These are phyloP conservation scores for Leptographium galeiforme DNA, from an alignment of 2,329 filamentous ascomycete genomes.

Conservation along the genomic window DNA sequence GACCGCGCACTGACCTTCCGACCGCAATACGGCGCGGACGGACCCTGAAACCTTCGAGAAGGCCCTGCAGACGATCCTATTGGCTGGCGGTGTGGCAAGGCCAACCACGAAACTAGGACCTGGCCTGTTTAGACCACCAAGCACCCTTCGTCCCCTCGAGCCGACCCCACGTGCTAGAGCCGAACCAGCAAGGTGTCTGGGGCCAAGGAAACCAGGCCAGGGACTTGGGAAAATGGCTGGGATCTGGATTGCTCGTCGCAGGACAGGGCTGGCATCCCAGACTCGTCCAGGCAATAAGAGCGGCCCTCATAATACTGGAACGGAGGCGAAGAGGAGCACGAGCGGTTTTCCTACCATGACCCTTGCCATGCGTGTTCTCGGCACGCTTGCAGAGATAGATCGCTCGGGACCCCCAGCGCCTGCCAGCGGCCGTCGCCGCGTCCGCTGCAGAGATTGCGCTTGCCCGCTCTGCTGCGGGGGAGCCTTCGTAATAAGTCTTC, in stretches of 20 bases:
- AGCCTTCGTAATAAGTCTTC: background rate
- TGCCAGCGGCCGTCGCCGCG: background rate
- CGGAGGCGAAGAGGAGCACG: too few species aligned
- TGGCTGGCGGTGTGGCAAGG: background rate
- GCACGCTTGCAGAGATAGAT: background rate
- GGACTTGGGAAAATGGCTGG: background rate
- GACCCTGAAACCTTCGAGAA: conserved; percentile 4
- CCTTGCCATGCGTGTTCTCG: too few species aligned
- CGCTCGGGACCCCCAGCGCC: background rate
- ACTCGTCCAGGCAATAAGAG: background rate
- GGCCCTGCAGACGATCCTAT: background rate
- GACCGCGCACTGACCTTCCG: background rate
- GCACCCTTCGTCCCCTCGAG: background rate
- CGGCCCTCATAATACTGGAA: too few species aligned
- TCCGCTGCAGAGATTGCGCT: background rate
- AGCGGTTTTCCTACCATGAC: too few species aligned
- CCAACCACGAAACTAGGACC: background rate
- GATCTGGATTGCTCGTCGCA: background rate
- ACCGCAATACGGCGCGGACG: too few species aligned
- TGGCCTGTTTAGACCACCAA: background rate
- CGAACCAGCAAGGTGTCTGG: background rate
- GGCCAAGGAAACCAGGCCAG: too few species aligned
- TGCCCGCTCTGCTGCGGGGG: background rate
- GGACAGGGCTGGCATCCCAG: too few species aligned
- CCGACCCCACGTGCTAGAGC: background rate